Percentiles rank a stretch among this genome's conserved stretches.
phyloP scores from a whole-genome alignment of 2,329 filamentous ascomycete genomes.

The Spiromastix sp. region DNA sequence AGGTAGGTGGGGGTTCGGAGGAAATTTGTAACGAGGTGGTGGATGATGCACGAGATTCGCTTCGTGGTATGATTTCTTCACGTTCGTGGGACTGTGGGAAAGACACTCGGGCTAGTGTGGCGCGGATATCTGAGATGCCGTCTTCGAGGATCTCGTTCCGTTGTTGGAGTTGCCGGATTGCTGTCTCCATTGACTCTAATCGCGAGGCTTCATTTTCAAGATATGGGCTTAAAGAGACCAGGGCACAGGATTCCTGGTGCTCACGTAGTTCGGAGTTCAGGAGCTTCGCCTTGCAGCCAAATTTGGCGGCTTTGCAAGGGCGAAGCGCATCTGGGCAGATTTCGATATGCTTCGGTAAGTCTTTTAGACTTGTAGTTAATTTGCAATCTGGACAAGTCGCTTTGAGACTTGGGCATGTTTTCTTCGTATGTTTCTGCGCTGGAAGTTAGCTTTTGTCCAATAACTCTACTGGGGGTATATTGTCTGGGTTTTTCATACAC shows the following conservation, averaged over 20 bases:
- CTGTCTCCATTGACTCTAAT: slow-evolving; percentile 34
- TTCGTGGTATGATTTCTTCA: slow-evolving; percentile 11
- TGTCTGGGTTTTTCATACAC: slow-evolving; percentile 30
- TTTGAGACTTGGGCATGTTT: slow-evolving; percentile 27
- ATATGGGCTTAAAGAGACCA: slow-evolving; percentile 38
- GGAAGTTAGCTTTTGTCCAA: background rate
- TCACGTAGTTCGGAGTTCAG: slow-evolving; percentile 28
- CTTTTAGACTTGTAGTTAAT: slow-evolving; percentile 21
- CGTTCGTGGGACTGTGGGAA: slow-evolving; percentile 12
- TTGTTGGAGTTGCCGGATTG: slow-evolving; percentile 34
- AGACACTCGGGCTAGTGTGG: slow-evolving; percentile 22
- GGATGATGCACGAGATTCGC: slow-evolving; percentile 9
- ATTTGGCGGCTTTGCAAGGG: slow-evolving; percentile 29
- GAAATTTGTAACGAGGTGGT: slow-evolving; percentile 5
- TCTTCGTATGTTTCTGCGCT: slow-evolving; percentile 25
- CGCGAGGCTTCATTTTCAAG: slow-evolving; percentile 34
- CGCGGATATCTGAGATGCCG: slow-evolving; percentile 32
- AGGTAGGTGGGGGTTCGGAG: slow-evolving; percentile 9
- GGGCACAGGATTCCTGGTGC: slow-evolving; percentile 40
- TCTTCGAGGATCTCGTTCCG: slow-evolving; percentile 39
- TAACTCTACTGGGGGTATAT: no score
- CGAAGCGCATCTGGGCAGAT: slow-evolving; percentile 26
- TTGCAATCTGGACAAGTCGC: slow-evolving; percentile 29
- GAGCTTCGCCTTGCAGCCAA: slow-evolving; percentile 32
- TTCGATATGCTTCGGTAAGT: slow-evolving; percentile 26